These are phyloP conservation scores for Suillus subalutaceus DNA, from an alignment of 768 basidiomycete genomes.

Conservation along the genomic window DNA sequence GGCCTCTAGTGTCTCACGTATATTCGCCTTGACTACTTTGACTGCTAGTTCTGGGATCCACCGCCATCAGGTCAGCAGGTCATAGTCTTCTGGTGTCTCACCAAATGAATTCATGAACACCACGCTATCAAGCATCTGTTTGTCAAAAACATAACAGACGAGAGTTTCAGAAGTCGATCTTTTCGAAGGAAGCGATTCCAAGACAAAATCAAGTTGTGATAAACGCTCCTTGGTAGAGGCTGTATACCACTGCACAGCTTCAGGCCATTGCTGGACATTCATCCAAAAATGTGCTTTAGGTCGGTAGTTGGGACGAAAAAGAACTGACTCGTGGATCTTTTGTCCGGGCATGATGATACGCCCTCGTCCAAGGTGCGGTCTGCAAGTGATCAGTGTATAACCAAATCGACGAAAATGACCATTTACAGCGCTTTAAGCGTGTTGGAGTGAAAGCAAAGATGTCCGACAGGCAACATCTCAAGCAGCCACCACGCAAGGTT, in stretches of 20 bases:
- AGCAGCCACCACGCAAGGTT: conserved; percentile 4
- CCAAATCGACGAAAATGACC: background rate
- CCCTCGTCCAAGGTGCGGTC: conserved; percentile 3
- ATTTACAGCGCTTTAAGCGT: background rate
- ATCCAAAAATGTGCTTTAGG: conserved; percentile 7
- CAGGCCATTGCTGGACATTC: conserved; percentile 6
- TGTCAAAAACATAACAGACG: background rate
- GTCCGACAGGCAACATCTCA: conserved; percentile 1
- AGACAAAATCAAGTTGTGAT: background rate
- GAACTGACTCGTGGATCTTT: conserved; percentile 11
- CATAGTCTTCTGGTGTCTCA: background rate
- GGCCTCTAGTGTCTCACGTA: background rate
- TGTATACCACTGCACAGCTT: conserved; percentile 1
- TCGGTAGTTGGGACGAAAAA: conserved; percentile 6
- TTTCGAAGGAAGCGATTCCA: background rate
- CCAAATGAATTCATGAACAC: background rate
- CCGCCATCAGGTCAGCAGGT: background rate
- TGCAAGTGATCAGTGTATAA: background rate
- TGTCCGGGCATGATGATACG: conserved; percentile 9
- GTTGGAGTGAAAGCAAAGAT: background rate
- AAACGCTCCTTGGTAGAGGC: background rate
- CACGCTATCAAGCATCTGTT: background rate
- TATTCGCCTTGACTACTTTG: background rate
- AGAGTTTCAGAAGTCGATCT: background rate
- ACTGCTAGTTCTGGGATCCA: background rate